Conservation (phyloP, 106 monocot genomes). For the Dioscorea alata region DNA sequence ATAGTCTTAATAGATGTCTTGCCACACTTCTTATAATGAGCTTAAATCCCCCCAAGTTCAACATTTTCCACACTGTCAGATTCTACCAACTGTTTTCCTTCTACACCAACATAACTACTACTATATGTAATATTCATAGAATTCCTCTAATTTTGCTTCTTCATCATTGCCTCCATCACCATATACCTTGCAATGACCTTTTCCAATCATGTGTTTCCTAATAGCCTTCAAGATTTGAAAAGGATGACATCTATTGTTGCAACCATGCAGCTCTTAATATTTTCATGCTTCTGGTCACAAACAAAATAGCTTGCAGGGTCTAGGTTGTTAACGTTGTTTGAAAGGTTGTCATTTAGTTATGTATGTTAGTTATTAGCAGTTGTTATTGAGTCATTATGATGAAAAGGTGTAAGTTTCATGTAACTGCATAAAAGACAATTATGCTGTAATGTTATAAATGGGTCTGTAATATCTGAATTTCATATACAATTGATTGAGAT, state of each 20-base stretch:
- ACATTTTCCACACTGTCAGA: conserved; percentile 28
- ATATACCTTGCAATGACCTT: conserved; percentile 91
- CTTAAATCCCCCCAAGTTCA: conserved; percentile 82
- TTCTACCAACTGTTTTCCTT: conserved; percentile 77
- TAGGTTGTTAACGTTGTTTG: no score
- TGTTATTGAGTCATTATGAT: no score
- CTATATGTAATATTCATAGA: conserved; percentile 97
- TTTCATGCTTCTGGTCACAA: conserved; percentile 66
- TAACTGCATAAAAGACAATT: no score
- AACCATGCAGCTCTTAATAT: conserved; percentile 76
- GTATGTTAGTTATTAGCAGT: no score
- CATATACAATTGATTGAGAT: no score
- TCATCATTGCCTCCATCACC: conserved; percentile 95
- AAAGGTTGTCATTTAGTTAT: no score
- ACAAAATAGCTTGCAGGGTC: conserved; percentile 82
- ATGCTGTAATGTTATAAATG: no score
- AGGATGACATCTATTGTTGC: conserved; percentile 87
- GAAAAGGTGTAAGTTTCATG: no score
- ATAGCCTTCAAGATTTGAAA: conserved; percentile 97
- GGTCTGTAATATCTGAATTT: no score
- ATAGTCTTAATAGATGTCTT: conserved; percentile 42
- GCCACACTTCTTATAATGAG: conserved; percentile 50
- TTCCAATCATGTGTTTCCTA: conserved; percentile 95
- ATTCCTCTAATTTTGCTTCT: conserved; percentile 93
- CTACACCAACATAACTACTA: conserved; percentile 72